These are phyloP conservation scores for Stentor coeruleus DNA, from an alignment of 73 alveolate species.

Conservation along the genomic window DNA sequence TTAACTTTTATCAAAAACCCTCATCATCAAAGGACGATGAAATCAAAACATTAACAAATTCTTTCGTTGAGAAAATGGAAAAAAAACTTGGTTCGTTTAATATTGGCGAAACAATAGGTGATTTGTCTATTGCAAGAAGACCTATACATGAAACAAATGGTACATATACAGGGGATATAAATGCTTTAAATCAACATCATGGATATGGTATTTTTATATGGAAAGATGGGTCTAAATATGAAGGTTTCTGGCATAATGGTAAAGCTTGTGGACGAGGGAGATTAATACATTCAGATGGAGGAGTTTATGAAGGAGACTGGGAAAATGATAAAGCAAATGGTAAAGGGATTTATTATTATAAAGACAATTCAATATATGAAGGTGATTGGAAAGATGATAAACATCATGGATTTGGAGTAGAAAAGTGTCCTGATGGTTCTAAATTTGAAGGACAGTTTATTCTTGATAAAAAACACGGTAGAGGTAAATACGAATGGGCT, in stretches of 20 bases:
- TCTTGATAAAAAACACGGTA: conserved; percentile 46
- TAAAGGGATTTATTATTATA: conserved; percentile 37
- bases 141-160: background rate
- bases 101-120: background rate
- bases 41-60: background rate
- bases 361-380: conserved; percentile 56
- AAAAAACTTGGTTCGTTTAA: background rate
- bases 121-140: background rate
- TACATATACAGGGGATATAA: background rate
- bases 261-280: conserved; percentile 75
- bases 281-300: conserved; percentile 46
- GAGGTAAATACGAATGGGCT: conserved; percentile 38
- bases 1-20: background rate
- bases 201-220: conserved; percentile 36
- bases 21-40: background rate
- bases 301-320: conserved; percentile 57
- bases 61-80: conserved; percentile 2
- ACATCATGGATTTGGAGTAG: conserved; percentile 71
- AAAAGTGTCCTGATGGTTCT: conserved; percentile 68
- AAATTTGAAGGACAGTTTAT: conserved; percentile 55
- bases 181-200: background rate
- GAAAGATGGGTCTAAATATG: conserved; percentile 47
- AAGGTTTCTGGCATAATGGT: conserved; percentile 53
- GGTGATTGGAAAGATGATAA: conserved; percentile 71
- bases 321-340: conserved; percentile 47